Evolutionary conservation across 768 basidiomycete genomes (phyloP).

Genomic region (Daedaleopsis nitida): DNA sequence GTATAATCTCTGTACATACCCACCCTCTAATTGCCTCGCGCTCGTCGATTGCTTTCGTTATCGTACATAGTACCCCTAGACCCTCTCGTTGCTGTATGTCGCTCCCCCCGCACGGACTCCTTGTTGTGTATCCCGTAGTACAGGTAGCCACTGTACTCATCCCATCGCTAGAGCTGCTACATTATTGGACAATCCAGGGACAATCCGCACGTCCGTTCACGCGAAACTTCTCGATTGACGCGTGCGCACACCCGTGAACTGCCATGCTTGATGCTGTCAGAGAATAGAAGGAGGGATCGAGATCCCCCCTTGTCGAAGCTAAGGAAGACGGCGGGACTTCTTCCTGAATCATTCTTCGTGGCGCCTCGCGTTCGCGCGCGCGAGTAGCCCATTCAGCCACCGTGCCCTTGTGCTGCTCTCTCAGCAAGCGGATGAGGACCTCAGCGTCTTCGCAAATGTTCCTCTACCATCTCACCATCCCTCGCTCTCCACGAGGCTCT

Average conservation of each 20-base stretch:
- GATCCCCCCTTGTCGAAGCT: conserved; percentile 7
- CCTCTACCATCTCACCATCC: conserved; percentile 10
- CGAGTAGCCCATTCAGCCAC: neutral
- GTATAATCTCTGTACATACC: conserved; percentile 15
- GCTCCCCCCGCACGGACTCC: conserved; percentile 2
- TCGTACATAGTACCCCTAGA: neutral
- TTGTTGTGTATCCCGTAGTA: conserved; percentile 14
- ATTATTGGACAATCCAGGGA: conserved; percentile 3
- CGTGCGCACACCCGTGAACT: neutral
- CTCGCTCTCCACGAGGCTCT: conserved; percentile 17
- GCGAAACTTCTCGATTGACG: neutral
- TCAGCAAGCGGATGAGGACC: neutral
- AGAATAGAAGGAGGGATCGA: conserved; percentile 7
- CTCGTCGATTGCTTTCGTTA: conserved; percentile 6
- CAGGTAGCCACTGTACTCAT: neutral
- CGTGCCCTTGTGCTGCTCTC: neutral
- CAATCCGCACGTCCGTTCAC: neutral
- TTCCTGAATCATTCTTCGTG: conserved; percentile 11
- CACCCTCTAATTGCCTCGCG: neutral
- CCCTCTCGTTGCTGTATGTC: neutral
- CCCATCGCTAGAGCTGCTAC: neutral
- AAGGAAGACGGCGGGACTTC: conserved; percentile 5
- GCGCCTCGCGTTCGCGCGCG: conserved; percentile 6
- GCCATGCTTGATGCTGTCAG: conserved; percentile 10
- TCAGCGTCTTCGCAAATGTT: conserved; percentile 1